Base-by-base conservation (phyloP, 75 land plant species). In the Chamaecyparis obtusa region DNA sequence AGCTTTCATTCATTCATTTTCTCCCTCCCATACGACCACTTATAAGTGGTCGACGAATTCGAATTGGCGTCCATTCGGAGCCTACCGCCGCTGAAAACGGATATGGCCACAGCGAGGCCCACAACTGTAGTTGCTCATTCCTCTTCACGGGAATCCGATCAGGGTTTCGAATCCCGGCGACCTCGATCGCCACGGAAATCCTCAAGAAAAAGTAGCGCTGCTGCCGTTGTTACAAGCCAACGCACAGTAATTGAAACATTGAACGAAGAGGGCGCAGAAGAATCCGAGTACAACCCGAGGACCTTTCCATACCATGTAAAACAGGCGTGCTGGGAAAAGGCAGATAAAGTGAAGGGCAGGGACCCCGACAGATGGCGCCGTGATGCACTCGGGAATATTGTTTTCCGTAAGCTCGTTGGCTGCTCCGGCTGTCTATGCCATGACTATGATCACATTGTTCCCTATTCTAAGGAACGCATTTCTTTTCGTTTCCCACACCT, bases 301-400 rank as follows among this genome's bases (percentile, higher is more conserved):
- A 89, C 93, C 37, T 97, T 97, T 84, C 96, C 98, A 0, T 85
- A 90, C 85, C 89, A 92, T 27, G 98, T 97, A 85, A 97, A 97
- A 92, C 95, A 97, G 87, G 95, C 92, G 48, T 98, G 99, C 92
- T 98, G 99, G 99, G 94, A 94, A 27, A 96, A 98, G 89, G 99
- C 99, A 11, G 95, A 94, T 86, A 88, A 91, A 84, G 87, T 98
- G 27, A 90, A 88, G 72, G 99, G 99, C 13, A 84, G 99, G 43
- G 97, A 98, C 89, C 99, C 99, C 33, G 96, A 91, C 15, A 89
- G 99, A 27, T 98, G 99, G 99, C 89, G 99, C 76, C 89, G 94
- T 19, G 99, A 98, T 83, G 81, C 96, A 0, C 87, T 95, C 32
- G 99, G 99, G 10, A 98, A 98, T 87, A 46, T 91, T 43, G 94